These are phyloP conservation scores for Sugiyamaella novakii DNA, from an alignment of 1,139 yeast genomes.

Conservation along the genomic window DNA sequence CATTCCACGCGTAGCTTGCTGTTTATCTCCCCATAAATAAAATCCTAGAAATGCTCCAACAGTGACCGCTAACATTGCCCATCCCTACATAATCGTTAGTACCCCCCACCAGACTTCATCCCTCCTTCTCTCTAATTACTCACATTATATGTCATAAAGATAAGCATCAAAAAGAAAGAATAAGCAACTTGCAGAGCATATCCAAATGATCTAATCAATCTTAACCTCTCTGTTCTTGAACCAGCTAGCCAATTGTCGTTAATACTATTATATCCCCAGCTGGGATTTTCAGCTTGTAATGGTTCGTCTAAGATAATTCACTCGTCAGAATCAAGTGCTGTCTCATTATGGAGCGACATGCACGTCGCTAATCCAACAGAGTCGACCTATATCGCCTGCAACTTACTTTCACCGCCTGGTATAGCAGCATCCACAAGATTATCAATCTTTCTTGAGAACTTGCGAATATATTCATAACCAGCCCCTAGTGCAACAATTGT, in stretches of 20 bases:
- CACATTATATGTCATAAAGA: slow-evolving; percentile 76
- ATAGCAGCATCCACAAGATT: slow-evolving; percentile 26
- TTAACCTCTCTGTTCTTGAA: slow-evolving; percentile 15
- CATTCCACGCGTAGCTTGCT: slow-evolving; percentile 44
- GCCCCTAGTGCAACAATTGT: slow-evolving; percentile 55
- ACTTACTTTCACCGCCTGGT: slow-evolving; percentile 24
- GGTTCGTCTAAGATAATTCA: slow-evolving; percentile 18
- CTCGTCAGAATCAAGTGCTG: slow-evolving; percentile 5
- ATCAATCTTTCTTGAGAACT: slow-evolving; percentile 39
- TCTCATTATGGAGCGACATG: too few relatives aligned
- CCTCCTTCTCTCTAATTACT: too few relatives aligned
- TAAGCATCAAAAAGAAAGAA: slow-evolving; percentile 70
- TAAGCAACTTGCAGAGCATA: slow-evolving; percentile 78
- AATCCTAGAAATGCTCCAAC: slow-evolving; percentile 70
- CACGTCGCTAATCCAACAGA: background rate
- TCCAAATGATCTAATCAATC: slow-evolving; percentile 29
- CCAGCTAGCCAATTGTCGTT: slow-evolving; percentile 16
- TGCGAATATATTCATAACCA: slow-evolving; percentile 63
- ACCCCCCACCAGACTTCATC: too few relatives aligned
- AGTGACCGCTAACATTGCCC: slow-evolving; percentile 75
- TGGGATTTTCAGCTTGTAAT: slow-evolving; percentile 20
- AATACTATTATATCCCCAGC: slow-evolving; percentile 7
- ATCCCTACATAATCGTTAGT: slow-evolving; percentile 48
- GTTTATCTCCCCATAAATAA: slow-evolving; percentile 57
- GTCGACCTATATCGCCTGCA: background rate